phyloP scores from a whole-genome alignment of 1,284 basidiomycete species.

The Marasmius oreades region DNA sequence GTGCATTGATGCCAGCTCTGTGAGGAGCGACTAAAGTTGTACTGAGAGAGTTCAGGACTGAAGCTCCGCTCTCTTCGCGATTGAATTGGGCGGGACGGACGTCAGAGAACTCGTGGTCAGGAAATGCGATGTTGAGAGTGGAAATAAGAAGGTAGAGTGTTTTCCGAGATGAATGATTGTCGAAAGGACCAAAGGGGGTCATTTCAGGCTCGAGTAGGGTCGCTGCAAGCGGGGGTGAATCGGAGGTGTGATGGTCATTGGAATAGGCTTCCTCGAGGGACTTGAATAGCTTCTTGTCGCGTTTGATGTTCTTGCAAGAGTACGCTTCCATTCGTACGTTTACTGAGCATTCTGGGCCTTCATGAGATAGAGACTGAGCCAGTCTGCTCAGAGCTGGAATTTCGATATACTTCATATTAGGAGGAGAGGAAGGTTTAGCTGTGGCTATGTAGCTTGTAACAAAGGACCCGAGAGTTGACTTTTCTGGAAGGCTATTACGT shows the following conservation, averaged over 20 bases:
- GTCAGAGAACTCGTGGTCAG: slow-evolving; percentile 95
- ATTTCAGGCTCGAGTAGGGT: slow-evolving; percentile 68
- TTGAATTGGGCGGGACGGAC: slow-evolving; percentile 91
- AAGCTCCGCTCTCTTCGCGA: slow-evolving; percentile 75
- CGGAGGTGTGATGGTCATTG: slow-evolving; percentile 65
- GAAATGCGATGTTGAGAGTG: slow-evolving; percentile 95
- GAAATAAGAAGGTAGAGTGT: slow-evolving; percentile 93
- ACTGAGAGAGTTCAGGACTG: slow-evolving; percentile 77
- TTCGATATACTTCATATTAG: slow-evolving; percentile 87
- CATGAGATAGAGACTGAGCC: slow-evolving; percentile 79
- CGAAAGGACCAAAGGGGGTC: slow-evolving; percentile 77
- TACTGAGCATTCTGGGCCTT: slow-evolving; percentile 87
- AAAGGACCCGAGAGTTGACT: background rate
- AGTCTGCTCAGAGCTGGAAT: slow-evolving; percentile 77
- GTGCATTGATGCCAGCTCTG: slow-evolving; percentile 58
- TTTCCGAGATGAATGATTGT: slow-evolving; percentile 77
- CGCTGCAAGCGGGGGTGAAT: slow-evolving; percentile 54
- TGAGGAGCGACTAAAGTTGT: slow-evolving; percentile 72
- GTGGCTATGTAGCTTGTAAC: background rate
- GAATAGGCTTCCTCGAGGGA: slow-evolving; percentile 83
- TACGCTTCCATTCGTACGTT: slow-evolving; percentile 96
- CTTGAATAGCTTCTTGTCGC: slow-evolving; percentile 96
- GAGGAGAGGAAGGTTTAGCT: slow-evolving; percentile 6
- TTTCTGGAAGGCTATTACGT: too few relatives aligned
- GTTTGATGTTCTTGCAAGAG: slow-evolving; percentile 95